phyloP scores from a whole-genome alignment of 768 basidiomycete genomes.

The Suillus subluteus region DNA sequence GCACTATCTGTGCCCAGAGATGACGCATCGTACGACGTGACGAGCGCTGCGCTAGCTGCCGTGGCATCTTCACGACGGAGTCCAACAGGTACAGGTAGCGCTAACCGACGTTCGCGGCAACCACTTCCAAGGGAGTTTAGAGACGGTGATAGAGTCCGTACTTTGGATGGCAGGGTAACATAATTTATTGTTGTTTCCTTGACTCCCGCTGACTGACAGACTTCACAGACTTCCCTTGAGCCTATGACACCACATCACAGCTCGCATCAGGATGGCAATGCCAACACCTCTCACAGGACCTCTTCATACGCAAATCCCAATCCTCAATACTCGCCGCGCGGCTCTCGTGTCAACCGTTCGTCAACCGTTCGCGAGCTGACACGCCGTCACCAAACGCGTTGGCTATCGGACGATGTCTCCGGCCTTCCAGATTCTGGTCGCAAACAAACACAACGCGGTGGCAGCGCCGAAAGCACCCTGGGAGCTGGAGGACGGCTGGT shows the following conservation, averaged over 20 bases:
- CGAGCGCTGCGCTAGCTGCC: constrained; percentile 61
- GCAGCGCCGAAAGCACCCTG: constrained; percentile 72
- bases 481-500: constrained; percentile 55
- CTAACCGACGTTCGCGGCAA: constrained; percentile 46
- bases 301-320: constrained; percentile 27
- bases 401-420: constrained; percentile 54
- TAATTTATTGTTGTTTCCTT: neutral
- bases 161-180: constrained; percentile 48
- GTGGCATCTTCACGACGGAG: constrained; percentile 60
- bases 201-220: constrained; percentile 6
- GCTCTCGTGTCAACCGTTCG: constrained; percentile 38
- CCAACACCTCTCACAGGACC: constrained; percentile 27
- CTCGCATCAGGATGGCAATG: constrained; percentile 29
- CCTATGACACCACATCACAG: constrained; percentile 44
- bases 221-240: constrained; percentile 35
- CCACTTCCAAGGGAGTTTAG: constrained; percentile 56
- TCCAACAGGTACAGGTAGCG: constrained; percentile 37
- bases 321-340: constrained; percentile 33
- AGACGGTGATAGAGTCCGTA: constrained; percentile 30
- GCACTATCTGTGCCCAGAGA: constrained; percentile 32
- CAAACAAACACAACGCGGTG: constrained; percentile 60
- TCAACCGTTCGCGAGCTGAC: constrained; percentile 54
- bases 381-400: constrained; percentile 53
- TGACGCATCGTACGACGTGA: constrained; percentile 42
- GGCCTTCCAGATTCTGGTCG: constrained; percentile 42